phyloP scores from a whole-genome alignment of 2,329 filamentous ascomycete genomes.

The Phialocephala sp. region DNA sequence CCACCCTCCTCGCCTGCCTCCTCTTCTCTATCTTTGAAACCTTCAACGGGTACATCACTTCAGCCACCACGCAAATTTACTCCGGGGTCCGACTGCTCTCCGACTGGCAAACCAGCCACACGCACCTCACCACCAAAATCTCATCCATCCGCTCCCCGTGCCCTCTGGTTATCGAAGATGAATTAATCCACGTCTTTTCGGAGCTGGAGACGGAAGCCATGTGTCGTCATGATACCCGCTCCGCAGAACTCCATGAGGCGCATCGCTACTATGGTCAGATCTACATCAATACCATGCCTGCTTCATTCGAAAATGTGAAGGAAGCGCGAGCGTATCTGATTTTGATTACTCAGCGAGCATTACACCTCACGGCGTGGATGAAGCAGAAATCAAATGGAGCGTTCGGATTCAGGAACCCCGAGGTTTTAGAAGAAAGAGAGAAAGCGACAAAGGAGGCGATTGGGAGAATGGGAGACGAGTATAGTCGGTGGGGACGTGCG shows the following conservation, averaged over 20 bases:
- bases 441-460: not conserved
- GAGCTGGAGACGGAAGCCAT: constrained; percentile 64
- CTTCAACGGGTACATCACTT: not conserved
- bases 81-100: not conserved
- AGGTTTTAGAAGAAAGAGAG: not conserved
- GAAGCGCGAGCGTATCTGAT: constrained; percentile 7
- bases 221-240: not conserved
- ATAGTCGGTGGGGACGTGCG: not conserved
- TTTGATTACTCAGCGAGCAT: not conserved
- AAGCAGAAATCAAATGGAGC: not conserved
- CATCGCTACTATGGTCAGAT: constrained; percentile 7
- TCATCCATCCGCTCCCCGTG: constrained; percentile 11
- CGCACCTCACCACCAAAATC: constrained; percentile 1
- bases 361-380: constrained; percentile 10
- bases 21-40: constrained; percentile 15
- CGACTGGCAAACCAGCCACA: not conserved
- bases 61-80: constrained; percentile 7
- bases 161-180: constrained; percentile 51
- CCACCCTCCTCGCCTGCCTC: constrained; percentile 7
- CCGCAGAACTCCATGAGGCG: not conserved
- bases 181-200: constrained; percentile 64
- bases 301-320: not conserved
- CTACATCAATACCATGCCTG: constrained; percentile 11
- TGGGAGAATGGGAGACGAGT: not conserved
- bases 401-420: not conserved